Percentiles rank a stretch among this genome's conserved stretches.
These are phyloP conservation scores for Gossypium herbaceum DNA, from an alignment of 345 rosid species.

Conservation along the genomic window DNA sequence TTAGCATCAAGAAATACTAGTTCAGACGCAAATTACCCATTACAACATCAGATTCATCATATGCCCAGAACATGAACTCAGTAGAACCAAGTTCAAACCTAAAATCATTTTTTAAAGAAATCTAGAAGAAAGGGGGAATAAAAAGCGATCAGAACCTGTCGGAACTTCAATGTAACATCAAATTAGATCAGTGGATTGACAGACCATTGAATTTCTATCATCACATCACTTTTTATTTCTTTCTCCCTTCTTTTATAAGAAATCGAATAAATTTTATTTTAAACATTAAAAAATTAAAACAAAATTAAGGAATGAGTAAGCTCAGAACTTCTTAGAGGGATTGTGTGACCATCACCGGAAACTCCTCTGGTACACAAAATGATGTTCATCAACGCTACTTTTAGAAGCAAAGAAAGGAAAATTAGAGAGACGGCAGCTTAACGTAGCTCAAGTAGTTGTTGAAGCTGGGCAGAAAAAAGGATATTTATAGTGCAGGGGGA, in stretches of 20 bases:
- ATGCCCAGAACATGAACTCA: not conserved
- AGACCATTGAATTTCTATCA: constrained; percentile 41
- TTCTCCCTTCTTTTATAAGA: too few relatives aligned
- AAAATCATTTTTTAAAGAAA: not conserved
- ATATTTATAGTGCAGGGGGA: constrained; percentile 4
- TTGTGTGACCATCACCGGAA: constrained; percentile 40
- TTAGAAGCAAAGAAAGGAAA: not conserved
- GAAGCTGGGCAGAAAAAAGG: not conserved
- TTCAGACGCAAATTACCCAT: constrained; percentile 56
- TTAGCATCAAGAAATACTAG: constrained; percentile 32
- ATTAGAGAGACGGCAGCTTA: not conserved
- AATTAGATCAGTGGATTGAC: constrained; percentile 50
- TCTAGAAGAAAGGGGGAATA: not conserved
- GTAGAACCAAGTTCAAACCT: not conserved
- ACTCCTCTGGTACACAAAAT: constrained; percentile 33
- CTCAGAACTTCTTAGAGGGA: constrained; percentile 72
- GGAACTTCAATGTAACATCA: constrained; percentile 50
- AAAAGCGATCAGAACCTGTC: constrained; percentile 55
- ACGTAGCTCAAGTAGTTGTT: not conserved
- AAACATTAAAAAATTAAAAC: not conserved
- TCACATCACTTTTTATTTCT: constrained; percentile 36
- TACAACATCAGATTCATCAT: constrained; percentile 30
- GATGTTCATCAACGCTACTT: constrained; percentile 32
- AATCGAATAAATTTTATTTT: not conserved
- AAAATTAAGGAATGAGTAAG: not conserved